phyloP scores from a whole-genome alignment of 2,329 filamentous ascomycete genomes.

The Diaporthe vexans region DNA sequence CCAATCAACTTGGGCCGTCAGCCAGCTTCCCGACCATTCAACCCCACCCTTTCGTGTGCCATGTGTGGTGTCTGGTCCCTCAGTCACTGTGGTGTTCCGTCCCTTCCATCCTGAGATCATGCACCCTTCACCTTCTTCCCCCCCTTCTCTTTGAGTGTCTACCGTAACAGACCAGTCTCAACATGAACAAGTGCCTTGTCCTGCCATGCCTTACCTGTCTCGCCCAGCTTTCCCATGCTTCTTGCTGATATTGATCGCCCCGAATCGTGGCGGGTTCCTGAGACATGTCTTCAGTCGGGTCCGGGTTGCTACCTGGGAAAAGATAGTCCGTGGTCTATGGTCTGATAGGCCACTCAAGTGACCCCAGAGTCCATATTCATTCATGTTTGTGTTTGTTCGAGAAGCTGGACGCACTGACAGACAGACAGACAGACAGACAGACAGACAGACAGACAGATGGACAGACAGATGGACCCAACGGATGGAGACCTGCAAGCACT shows the following conservation, averaged over 20 bases:
- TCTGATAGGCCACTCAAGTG: not conserved
- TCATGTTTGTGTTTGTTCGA: slow-evolving; percentile 21
- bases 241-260: slow-evolving; percentile 7
- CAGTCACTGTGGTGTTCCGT: not conserved
- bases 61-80: not conserved
- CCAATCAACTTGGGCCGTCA: slow-evolving; percentile 27
- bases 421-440: not conserved
- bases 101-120: not conserved
- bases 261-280: slow-evolving; percentile 25
- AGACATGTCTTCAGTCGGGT: slow-evolving; percentile 27
- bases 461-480: not conserved
- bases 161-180: slow-evolving; percentile 19
- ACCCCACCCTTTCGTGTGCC: not conserved
- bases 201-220: not conserved
- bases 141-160: too few relatives aligned
- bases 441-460: not conserved
- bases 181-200: slow-evolving; percentile 22
- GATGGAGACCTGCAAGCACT: slow-evolving; percentile 30
- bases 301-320: not conserved
- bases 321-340: not conserved
- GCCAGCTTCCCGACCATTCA: not conserved
- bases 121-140: not conserved
- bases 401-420: not conserved
- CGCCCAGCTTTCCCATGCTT: slow-evolving; percentile 19
- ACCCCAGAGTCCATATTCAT: not conserved